Conservation (phyloP, 1,284 basidiomycete species). For the Gomphus bonarii region DNA sequence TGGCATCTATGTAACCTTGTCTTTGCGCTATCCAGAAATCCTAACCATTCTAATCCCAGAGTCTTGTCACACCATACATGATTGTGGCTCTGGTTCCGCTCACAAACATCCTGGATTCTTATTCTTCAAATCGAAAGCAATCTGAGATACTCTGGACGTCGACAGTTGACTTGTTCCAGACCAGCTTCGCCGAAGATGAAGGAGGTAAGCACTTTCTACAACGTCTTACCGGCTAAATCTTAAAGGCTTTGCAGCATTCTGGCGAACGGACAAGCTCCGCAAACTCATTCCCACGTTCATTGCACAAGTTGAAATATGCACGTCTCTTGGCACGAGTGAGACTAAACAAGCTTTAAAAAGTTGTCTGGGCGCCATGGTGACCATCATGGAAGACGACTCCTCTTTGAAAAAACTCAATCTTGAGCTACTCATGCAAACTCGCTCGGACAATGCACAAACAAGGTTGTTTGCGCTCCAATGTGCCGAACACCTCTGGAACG, state of each 20-base stretch:
- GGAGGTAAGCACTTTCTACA: slow-evolving; percentile 41
- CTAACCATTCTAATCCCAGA: slow-evolving; percentile 30
- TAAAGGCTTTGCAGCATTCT: slow-evolving; percentile 61
- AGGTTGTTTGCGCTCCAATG: slow-evolving; percentile 65
- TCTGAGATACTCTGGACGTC: slow-evolving; percentile 52
- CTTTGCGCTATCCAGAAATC: background rate
- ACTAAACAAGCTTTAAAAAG: slow-evolving; percentile 31
- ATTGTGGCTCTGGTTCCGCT: slow-evolving; percentile 64
- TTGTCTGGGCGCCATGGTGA: slow-evolving; percentile 35
- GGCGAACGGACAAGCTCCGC: slow-evolving; percentile 74
- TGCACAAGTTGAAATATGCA: slow-evolving; percentile 51
- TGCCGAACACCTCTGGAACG: slow-evolving; percentile 68
- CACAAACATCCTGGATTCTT: slow-evolving; percentile 52
- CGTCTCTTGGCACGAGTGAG: slow-evolving; percentile 29
- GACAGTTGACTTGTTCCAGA: slow-evolving; percentile 53
- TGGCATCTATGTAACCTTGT: background rate
- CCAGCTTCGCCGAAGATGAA: slow-evolving; percentile 73
- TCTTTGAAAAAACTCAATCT: slow-evolving; percentile 77
- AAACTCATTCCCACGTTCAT: slow-evolving; percentile 51
- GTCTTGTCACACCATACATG: slow-evolving; percentile 87
- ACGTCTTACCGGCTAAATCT: slow-evolving; percentile 4
- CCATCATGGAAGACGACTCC: slow-evolving; percentile 45
- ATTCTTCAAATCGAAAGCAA: slow-evolving; percentile 23
- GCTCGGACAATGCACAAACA: slow-evolving; percentile 62
- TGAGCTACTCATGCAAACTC: slow-evolving; percentile 78